These are phyloP conservation scores for Adansonia digitata DNA, from an alignment of 345 rosid genomes.

Conservation along the genomic window DNA sequence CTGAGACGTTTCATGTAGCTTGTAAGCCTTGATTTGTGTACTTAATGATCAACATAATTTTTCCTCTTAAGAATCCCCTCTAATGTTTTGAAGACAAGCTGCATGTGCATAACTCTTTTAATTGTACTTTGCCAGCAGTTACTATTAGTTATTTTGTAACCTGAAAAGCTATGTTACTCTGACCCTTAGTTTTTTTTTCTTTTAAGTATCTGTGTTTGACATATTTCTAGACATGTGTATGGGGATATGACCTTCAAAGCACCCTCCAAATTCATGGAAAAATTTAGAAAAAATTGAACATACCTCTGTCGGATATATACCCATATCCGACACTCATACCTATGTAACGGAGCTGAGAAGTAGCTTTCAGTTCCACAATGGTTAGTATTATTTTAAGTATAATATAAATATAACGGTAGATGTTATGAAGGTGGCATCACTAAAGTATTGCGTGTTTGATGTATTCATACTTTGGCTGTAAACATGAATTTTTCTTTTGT, in stretches of 20 bases:
- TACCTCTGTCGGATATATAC: too few relatives aligned
- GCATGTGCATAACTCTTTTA: not conserved
- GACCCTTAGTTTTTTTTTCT: too few relatives aligned
- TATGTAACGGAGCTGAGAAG: too few relatives aligned
- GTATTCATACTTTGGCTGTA: not conserved
- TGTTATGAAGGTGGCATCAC: not conserved
- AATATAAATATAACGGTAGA: not conserved
- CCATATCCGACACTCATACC: too few relatives aligned
- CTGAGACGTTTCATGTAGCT: not conserved
- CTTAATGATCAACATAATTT: not conserved
- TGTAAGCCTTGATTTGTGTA: not conserved
- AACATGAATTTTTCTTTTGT: slow-evolving; percentile 1
- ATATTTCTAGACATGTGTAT: too few relatives aligned
- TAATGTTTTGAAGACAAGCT: not conserved
- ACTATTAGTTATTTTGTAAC: not conserved
- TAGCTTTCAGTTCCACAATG: not conserved
- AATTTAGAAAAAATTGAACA: too few relatives aligned
- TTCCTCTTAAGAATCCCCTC: not conserved
- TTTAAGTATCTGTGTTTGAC: too few relatives aligned
- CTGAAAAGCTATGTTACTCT: too few relatives aligned
- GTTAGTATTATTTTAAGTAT: too few relatives aligned
- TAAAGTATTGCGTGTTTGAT: not conserved
- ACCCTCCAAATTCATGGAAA: too few relatives aligned
- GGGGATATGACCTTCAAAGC: too few relatives aligned
- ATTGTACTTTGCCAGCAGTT: not conserved